Evolutionary conservation across 768 basidiomycete genomes (phyloP).

Genomic region (Boletus subparvulus): DNA sequence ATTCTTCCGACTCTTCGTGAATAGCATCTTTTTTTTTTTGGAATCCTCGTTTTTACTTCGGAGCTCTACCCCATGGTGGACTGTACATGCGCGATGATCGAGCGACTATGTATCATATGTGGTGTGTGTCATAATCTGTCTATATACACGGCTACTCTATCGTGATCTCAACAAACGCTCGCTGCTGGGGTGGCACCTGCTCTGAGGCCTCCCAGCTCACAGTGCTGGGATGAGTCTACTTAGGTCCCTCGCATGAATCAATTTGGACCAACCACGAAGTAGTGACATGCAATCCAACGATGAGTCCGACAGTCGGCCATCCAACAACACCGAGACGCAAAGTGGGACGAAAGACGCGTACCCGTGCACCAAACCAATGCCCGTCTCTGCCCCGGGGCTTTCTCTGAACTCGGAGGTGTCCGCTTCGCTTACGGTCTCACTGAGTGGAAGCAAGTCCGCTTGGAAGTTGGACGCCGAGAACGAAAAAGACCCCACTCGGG

Average conservation of each 20-base stretch:
- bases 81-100: too few relatives aligned
- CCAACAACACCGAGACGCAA: background rate
- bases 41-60: too few relatives aligned
- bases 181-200: too few relatives aligned
- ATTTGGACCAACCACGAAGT: background rate
- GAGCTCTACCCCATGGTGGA: too few relatives aligned
- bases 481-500: constrained; percentile 60
- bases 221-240: too few relatives aligned
- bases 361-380: constrained; percentile 75
- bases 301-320: constrained; percentile 47
- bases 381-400: constrained; percentile 66
- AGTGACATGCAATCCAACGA: constrained; percentile 66
- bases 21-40: too few relatives aligned
- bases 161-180: background rate
- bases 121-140: too few relatives aligned
- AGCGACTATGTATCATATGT: too few relatives aligned
- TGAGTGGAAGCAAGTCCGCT: constrained; percentile 73
- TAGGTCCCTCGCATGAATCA: constrained; percentile 2
- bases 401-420: constrained; percentile 45
- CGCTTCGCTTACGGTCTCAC: constrained; percentile 71
- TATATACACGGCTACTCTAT: too few relatives aligned
- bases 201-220: too few relatives aligned
- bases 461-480: constrained; percentile 78
- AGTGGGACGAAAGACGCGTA: constrained; percentile 32
- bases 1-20: background rate